Evolutionary conservation across 345 rosid species (phyloP).

Genomic region (Theobroma cacao): DNA sequence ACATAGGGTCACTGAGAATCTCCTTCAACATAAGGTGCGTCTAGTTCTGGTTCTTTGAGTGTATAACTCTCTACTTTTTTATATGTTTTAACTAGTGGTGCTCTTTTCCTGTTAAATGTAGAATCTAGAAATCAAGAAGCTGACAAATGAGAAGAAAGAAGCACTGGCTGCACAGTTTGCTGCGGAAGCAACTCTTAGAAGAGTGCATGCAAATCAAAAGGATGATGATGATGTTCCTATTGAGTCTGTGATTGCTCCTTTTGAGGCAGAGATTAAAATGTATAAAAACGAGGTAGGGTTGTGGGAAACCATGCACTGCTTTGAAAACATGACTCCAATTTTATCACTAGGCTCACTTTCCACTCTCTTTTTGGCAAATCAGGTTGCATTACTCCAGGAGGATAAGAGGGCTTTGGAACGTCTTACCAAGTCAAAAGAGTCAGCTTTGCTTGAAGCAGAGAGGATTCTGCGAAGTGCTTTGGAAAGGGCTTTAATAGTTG

Average conservation of each 20-base stretch:
- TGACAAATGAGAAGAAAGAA: constrained; percentile 64
- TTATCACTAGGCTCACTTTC: background rate
- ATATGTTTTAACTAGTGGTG: background rate
- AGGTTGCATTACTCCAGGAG: constrained; percentile 72
- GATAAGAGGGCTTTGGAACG: constrained; percentile 93
- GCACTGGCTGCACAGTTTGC: constrained; percentile 89
- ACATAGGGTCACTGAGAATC: constrained; percentile 45
- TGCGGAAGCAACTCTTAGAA: constrained; percentile 80
- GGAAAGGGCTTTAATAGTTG: constrained; percentile 92
- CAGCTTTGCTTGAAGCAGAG: constrained; percentile 90
- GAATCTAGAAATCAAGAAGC: constrained; percentile 78
- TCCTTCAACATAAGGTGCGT: constrained; percentile 64
- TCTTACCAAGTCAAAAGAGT: constrained; percentile 78
- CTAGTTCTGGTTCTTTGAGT: background rate
- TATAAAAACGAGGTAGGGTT: constrained; percentile 65
- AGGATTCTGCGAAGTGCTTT: constrained; percentile 73
- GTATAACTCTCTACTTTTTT: background rate
- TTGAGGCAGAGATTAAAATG: constrained; percentile 78
- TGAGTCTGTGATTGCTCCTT: constrained; percentile 74
- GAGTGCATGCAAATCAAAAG: constrained; percentile 63
- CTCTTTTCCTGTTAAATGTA: constrained; percentile 25
- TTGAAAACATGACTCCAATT: background rate
- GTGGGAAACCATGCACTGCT: background rate
- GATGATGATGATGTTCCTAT: constrained; percentile 66
- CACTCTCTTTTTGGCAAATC: background rate